Evolutionary conservation across 352 stramenopile species (phyloP).

Genomic region (Pythium dissimile): DNA sequence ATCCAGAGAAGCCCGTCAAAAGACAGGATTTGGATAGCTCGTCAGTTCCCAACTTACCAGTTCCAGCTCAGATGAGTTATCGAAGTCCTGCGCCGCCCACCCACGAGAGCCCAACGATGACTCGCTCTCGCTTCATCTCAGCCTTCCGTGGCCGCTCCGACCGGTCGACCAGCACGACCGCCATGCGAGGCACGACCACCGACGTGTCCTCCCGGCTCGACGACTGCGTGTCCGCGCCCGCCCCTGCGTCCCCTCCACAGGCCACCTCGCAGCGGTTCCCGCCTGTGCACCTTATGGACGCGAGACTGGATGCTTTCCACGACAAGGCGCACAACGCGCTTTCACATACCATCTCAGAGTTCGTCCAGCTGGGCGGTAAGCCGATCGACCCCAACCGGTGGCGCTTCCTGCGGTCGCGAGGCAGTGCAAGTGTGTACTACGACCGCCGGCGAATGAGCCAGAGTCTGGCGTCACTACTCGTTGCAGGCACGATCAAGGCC

Average conservation of each 20-base stretch:
- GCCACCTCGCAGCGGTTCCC: background rate
- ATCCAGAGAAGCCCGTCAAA: too few relatives aligned
- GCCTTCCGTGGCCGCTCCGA: background rate
- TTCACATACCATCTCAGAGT: slow-evolving; percentile 31
- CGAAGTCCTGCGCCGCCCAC: too few relatives aligned
- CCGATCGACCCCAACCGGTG: slow-evolving; percentile 28
- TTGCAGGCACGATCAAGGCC: slow-evolving; percentile 17
- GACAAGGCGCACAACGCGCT: slow-evolving; percentile 30
- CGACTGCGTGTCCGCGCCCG: background rate
- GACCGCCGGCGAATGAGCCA: slow-evolving; percentile 15
- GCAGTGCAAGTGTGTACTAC: slow-evolving; percentile 32
- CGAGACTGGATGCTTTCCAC: slow-evolving; percentile 39
- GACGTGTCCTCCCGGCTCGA: background rate
- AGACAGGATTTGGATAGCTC: too few relatives aligned
- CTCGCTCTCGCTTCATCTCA: background rate
- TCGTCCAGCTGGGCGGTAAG: slow-evolving; percentile 19
- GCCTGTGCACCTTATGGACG: slow-evolving; percentile 1
- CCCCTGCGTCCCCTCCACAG: background rate
- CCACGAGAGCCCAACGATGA: background rate
- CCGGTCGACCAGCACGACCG: background rate
- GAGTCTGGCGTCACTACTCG: slow-evolving; percentile 2
- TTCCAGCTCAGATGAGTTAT: too few relatives aligned
- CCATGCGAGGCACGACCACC: background rate
- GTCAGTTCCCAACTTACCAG: too few relatives aligned
- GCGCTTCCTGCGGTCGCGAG: slow-evolving; percentile 34